Conservation (phyloP, 352 stramenopile genomes). For the Globisporangium nunn region DNA sequence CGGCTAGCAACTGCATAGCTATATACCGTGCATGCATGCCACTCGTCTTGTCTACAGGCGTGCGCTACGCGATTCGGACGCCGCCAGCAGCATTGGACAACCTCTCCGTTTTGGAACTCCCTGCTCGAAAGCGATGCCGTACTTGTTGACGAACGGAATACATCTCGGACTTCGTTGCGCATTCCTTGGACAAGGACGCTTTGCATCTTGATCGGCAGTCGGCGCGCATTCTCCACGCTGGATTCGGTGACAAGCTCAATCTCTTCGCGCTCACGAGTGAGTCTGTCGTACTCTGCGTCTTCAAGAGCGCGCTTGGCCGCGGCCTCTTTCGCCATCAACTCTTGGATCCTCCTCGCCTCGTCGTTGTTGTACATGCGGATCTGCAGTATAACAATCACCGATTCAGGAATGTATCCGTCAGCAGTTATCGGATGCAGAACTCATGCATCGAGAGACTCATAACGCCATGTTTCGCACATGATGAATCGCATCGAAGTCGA, state of each 20-base stretch:
- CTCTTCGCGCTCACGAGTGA: constrained; percentile 20
- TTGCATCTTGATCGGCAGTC: constrained; percentile 31
- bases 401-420: background rate
- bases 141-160: constrained; percentile 18
- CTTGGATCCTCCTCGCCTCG: constrained; percentile 37
- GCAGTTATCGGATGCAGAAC: background rate
- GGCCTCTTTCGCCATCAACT: constrained; percentile 32
- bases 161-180: constrained; percentile 24
- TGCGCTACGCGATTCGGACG: constrained; percentile 27
- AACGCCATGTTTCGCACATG: constrained; percentile 15
- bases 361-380: constrained; percentile 53
- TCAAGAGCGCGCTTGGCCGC: constrained; percentile 37
- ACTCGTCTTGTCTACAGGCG: constrained; percentile 18
- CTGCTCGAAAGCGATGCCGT: background rate
- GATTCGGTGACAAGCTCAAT: constrained; percentile 30
- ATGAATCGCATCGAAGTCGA: constrained; percentile 34
- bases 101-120: constrained; percentile 24
- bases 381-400: constrained; percentile 12
- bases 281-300: constrained; percentile 31
- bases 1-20: background rate
- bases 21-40: constrained; percentile 4
- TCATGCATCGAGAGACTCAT: background rate
- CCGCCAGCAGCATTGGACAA: constrained; percentile 46
- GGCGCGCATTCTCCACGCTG: constrained; percentile 29
- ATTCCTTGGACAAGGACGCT: constrained; percentile 35